Percentiles rank a stretch among this genome's conserved stretches.
Evolutionary conservation across 805 yeast genomes (phyloP).

Genomic region (Candida railenensis): DNA sequence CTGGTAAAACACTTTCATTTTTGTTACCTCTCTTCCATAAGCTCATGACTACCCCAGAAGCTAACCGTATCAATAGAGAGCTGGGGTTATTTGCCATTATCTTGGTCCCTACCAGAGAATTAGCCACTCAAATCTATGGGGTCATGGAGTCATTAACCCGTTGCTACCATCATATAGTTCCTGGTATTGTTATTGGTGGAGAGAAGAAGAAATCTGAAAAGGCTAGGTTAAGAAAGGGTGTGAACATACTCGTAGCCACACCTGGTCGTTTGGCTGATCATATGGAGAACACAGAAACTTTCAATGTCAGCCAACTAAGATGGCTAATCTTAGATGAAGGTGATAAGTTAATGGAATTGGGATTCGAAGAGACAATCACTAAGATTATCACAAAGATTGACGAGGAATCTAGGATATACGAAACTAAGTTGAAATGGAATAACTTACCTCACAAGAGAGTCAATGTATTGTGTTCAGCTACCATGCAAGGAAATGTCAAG

Average conservation of each 20-base stretch:
- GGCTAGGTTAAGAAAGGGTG: slow-evolving; percentile 94
- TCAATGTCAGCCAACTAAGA: slow-evolving; percentile 71
- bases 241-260: slow-evolving; percentile 92
- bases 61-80: slow-evolving; percentile 46
- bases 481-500: slow-evolving; percentile 77
- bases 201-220: slow-evolving; percentile 97
- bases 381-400: slow-evolving; percentile 66
- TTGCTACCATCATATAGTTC: slow-evolving; percentile 85
- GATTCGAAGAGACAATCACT: slow-evolving; percentile 90
- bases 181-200: slow-evolving; percentile 97
- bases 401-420: slow-evolving; percentile 36
- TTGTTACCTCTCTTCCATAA: slow-evolving; percentile 77
- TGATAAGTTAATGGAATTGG: slow-evolving; percentile 91
- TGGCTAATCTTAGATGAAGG: slow-evolving; percentile 97
- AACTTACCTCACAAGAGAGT: slow-evolving; percentile 68
- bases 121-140: slow-evolving; percentile 84
- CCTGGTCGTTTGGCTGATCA: slow-evolving; percentile 97
- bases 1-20: slow-evolving; percentile 93
- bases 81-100: slow-evolving; percentile 89
- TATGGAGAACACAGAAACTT: slow-evolving; percentile 79
- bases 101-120: slow-evolving; percentile 91
- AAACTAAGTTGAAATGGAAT: slow-evolving; percentile 34
- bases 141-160: slow-evolving; percentile 73
- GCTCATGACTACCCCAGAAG: slow-evolving; percentile 42
- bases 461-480: slow-evolving; percentile 90